Percentiles rank a stretch among this genome's conserved stretches.
Evolutionary conservation across 2,329 filamentous ascomycete genomes (phyloP).

Genomic region (Alternaria longipes): DNA sequence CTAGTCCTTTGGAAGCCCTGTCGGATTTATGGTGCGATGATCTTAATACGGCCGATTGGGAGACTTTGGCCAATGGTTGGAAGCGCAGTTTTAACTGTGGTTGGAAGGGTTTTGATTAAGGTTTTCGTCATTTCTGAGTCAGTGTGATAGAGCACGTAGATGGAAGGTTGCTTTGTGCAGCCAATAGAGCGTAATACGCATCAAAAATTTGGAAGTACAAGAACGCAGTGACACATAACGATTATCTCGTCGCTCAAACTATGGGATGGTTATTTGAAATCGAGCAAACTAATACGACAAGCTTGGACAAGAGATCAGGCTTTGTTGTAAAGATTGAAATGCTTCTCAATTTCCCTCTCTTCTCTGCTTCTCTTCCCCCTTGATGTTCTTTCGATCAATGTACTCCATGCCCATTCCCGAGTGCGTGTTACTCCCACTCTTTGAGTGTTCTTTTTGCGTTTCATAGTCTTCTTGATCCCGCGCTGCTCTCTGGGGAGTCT

Average conservation of each 20-base stretch:
- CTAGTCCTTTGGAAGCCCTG: neutral
- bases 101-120: slow-evolving; percentile 14
- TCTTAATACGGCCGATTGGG: slow-evolving; percentile 17
- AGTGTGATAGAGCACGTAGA: neutral
- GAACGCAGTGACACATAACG: neutral
- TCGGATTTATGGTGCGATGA: slow-evolving; percentile 21
- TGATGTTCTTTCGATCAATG: neutral
- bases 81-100: slow-evolving; percentile 15
- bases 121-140: neutral
- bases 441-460: too few species aligned
- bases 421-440: too few species aligned
- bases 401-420: too few species aligned
- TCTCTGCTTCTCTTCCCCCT: neutral
- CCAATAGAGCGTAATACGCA: neutral
- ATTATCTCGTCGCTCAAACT: neutral
- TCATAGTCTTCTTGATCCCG: too few species aligned
- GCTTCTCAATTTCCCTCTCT: neutral
- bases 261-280: neutral
- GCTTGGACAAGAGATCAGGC: neutral
- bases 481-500: too few species aligned
- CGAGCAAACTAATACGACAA: neutral
- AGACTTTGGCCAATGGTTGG: slow-evolving; percentile 4
- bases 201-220: neutral
- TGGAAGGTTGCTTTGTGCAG: neutral
- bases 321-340: neutral